A percentile compares a stretch with the other conserved stretches of the same genome.
Evolutionary conservation across 164 flowering plant species (phyloP).

Genomic region (Aristolochia fimbriata): DNA sequence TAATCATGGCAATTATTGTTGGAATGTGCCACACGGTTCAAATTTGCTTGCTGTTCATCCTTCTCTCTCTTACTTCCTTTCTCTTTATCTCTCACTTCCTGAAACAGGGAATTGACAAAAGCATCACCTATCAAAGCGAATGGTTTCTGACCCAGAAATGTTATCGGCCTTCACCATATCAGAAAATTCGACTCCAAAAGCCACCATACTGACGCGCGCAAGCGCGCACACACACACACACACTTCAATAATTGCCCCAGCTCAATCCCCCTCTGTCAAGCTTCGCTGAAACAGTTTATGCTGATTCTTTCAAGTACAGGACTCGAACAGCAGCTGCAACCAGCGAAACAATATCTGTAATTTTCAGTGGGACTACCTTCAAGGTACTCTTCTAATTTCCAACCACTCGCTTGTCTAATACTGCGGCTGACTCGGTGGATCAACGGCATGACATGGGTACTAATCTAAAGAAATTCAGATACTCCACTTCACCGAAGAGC

Average conservation of each 20-base stretch:
- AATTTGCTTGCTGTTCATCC: not conserved
- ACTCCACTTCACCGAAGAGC: too few relatives aligned
- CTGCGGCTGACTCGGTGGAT: too few relatives aligned
- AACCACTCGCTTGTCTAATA: too few relatives aligned
- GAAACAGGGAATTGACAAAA: not conserved
- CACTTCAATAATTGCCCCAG: conserved; percentile 5
- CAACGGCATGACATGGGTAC: too few relatives aligned
- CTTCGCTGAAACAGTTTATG: not conserved
- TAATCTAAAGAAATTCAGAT: too few relatives aligned
- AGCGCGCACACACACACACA: too few relatives aligned
- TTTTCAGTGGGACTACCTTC: too few relatives aligned
- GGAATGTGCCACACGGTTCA: not conserved
- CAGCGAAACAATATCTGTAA: too few relatives aligned
- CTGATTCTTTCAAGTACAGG: not conserved
- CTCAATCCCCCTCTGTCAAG: not conserved
- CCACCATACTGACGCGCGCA: too few relatives aligned
- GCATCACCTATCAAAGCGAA: conserved; percentile 1
- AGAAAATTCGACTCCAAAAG: not conserved
- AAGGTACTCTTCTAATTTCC: too few relatives aligned
- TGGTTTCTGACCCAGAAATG: not conserved
- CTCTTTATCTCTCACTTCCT: not conserved
- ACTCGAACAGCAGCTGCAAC: not conserved
- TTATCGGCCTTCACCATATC: not conserved
- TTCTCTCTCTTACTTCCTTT: not conserved
- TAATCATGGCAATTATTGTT: conserved; percentile 9